Conservation (phyloP, 352 stramenopile species). For the Phytophthora constricta region DNA sequence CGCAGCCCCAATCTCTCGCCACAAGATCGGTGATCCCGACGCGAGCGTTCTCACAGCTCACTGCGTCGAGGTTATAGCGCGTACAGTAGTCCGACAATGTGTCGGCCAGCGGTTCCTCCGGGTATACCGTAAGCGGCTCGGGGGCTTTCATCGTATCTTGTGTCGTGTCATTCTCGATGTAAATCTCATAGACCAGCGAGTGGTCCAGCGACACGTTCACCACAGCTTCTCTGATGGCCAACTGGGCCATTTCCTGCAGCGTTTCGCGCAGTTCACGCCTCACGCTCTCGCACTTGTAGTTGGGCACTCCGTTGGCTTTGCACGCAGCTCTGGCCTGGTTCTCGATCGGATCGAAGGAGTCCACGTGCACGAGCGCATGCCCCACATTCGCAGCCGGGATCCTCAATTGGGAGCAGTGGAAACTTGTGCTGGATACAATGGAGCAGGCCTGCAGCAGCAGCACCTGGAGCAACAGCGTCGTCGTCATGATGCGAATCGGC, state of each 20-base stretch:
- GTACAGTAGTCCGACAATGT: slow-evolving; percentile 44
- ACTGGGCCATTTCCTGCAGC: slow-evolving; percentile 52
- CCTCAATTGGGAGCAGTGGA: slow-evolving; percentile 30
- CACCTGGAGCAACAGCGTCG: not conserved
- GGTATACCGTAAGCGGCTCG: slow-evolving; percentile 37
- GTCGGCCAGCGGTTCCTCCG: slow-evolving; percentile 42
- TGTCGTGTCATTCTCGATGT: slow-evolving; percentile 12
- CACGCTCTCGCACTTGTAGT: slow-evolving; percentile 41
- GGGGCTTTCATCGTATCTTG: slow-evolving; percentile 24
- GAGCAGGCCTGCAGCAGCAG: slow-evolving; percentile 19
- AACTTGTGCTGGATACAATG: not conserved
- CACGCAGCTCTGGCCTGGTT: slow-evolving; percentile 30
- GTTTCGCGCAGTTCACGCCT: slow-evolving; percentile 41
- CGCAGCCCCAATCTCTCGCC: slow-evolving; percentile 58
- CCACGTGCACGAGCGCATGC: slow-evolving; percentile 46
- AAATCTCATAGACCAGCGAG: slow-evolving; percentile 53
- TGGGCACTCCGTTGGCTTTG: slow-evolving; percentile 28
- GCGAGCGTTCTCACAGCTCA: slow-evolving; percentile 16
- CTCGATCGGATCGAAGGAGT: slow-evolving; percentile 44
- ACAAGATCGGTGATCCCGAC: slow-evolving; percentile 39
- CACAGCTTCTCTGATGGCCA: slow-evolving; percentile 50
- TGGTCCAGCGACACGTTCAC: slow-evolving; percentile 70
- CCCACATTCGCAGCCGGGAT: slow-evolving; percentile 34
- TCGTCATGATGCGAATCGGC: not conserved
- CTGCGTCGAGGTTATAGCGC: slow-evolving; percentile 22